phyloP scores from a whole-genome alignment of 2,329 filamentous ascomycete genomes.

The Microdochium trichocladiopsis region DNA sequence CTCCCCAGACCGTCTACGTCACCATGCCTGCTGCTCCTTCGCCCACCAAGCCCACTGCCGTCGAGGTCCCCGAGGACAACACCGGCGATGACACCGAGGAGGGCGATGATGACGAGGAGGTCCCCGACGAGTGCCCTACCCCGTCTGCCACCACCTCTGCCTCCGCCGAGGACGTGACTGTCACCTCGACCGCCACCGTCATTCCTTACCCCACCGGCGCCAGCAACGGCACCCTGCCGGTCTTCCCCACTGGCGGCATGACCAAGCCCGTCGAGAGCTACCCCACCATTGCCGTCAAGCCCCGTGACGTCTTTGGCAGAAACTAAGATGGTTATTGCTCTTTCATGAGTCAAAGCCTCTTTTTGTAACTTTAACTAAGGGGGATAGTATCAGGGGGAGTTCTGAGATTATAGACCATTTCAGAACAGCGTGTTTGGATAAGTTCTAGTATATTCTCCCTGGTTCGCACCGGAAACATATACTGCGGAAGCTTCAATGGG shows the following conservation, averaged over 20 bases:
- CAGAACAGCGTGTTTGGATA: not conserved
- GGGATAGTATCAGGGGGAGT: not conserved
- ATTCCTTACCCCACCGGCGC: conserved; percentile 2
- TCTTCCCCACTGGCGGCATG: conserved; percentile 1
- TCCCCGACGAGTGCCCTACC: conserved; percentile 2
- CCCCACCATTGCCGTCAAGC: not conserved
- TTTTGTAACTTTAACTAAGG: not conserved
- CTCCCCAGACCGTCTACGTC: conserved; percentile 21
- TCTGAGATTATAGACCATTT: not conserved
- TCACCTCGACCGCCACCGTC: not conserved
- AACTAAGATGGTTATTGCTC: not conserved
- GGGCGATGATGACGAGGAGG: not conserved
- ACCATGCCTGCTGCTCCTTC: conserved; percentile 9
- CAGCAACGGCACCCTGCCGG: conserved; percentile 5
- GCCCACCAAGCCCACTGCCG: not conserved
- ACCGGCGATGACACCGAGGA: not conserved
- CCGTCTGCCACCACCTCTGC: not conserved
- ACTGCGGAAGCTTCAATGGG: not conserved
- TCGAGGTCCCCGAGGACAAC: not conserved
- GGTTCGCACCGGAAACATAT: no score
- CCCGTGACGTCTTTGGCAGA: not conserved
- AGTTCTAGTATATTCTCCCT: no score
- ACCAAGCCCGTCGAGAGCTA: not conserved
- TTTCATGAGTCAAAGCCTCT: not conserved
- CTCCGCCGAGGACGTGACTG: not conserved